Conservation (phyloP, 129 eudicot genomes). For the Centaurea solstitialis region DNA sequence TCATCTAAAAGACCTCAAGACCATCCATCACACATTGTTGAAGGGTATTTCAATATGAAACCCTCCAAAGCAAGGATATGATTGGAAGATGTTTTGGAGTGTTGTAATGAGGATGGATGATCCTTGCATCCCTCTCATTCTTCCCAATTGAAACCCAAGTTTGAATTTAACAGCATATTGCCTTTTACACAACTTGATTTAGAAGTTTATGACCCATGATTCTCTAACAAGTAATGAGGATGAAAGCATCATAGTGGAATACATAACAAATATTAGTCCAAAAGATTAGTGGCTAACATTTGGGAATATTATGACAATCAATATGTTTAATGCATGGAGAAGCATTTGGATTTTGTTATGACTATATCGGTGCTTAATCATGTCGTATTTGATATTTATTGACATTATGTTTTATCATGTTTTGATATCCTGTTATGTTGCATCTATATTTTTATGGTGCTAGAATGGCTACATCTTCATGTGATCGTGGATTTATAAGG, state of each 20-base stretch:
- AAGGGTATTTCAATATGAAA: background rate
- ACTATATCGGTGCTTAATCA: background rate
- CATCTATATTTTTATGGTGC: background rate
- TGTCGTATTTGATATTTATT: background rate
- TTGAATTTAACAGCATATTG: background rate
- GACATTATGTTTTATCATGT: background rate
- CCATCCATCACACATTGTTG: background rate
- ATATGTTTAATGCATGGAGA: background rate
- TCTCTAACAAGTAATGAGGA: background rate
- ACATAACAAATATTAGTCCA: background rate
- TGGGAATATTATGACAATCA: background rate
- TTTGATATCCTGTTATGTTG: background rate
- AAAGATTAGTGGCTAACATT: background rate
- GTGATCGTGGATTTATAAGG: slow-evolving; percentile 4
- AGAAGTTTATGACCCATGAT: background rate
- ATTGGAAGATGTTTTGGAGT: background rate
- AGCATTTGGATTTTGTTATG: background rate
- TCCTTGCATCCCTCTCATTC: background rate
- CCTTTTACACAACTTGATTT: background rate
- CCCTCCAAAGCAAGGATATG: background rate
- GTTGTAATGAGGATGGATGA: background rate
- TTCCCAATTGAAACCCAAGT: background rate
- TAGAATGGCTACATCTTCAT: slow-evolving; percentile 12
- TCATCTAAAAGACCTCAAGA: background rate
- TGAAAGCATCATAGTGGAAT: background rate